Evolutionary conservation across 352 stramenopile species (phyloP).

Genomic region (Phytophthora sojae): DNA sequence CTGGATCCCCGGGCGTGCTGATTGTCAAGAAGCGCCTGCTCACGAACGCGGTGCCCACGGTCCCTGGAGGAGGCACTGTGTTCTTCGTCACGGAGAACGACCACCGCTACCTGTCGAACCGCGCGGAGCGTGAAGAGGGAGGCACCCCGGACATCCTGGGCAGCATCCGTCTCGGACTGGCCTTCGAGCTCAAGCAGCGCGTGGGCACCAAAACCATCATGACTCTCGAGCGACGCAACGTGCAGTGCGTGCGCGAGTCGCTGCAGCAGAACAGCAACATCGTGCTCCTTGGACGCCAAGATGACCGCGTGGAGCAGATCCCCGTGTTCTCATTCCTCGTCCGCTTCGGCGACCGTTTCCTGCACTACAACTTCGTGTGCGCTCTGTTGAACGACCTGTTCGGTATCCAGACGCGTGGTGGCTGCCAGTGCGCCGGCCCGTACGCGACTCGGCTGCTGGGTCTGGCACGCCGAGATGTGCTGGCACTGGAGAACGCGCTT

Average conservation of each 20-base stretch:
- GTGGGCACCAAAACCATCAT: slow-evolving; percentile 67
- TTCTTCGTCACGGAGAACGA: slow-evolving; percentile 74
- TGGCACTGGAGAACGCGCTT: slow-evolving; percentile 87
- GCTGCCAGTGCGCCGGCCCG: slow-evolving; percentile 92
- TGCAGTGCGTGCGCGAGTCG: slow-evolving; percentile 49
- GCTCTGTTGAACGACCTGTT: slow-evolving; percentile 98
- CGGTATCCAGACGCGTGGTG: slow-evolving; percentile 88
- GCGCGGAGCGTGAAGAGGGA: slow-evolving; percentile 92
- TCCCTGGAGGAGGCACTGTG: slow-evolving; percentile 61
- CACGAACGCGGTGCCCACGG: slow-evolving; percentile 63
- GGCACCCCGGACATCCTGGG: slow-evolving; percentile 97
- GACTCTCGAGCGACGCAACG: slow-evolving; percentile 52
- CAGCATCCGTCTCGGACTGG: slow-evolving; percentile 93
- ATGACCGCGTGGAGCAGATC: slow-evolving; percentile 58
- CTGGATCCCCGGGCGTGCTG: slow-evolving; percentile 93
- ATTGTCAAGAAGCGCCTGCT: slow-evolving; percentile 95
- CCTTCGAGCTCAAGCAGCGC: slow-evolving; percentile 92
- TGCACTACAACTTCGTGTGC: slow-evolving; percentile 99
- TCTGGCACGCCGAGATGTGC: slow-evolving; percentile 72
- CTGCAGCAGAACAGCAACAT: slow-evolving; percentile 69
- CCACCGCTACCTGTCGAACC: slow-evolving; percentile 87
- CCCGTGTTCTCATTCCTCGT: slow-evolving; percentile 97
- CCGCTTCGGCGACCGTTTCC: slow-evolving; percentile 85
- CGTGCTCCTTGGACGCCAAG: slow-evolving; percentile 87
- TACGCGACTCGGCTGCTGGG: slow-evolving; percentile 95